Conservation (phyloP, 441 rosid genomes). For the Brassica balearica region DNA sequence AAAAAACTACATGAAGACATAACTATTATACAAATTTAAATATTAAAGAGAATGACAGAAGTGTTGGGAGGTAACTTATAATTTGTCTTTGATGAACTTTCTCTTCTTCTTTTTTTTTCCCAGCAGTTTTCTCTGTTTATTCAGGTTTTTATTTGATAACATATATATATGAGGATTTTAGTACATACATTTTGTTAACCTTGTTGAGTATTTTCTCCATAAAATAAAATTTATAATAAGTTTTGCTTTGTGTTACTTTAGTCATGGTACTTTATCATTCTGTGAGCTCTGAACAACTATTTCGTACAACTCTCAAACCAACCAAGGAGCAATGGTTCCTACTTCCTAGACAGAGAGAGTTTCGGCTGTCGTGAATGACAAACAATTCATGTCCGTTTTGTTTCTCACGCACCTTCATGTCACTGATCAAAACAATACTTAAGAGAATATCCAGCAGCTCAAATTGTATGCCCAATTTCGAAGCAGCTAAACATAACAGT, state of each 20-base stretch:
- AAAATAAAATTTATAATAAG: slow-evolving; percentile 9
- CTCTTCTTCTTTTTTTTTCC: neutral
- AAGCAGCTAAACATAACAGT: neutral
- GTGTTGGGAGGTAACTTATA: slow-evolving; percentile 31
- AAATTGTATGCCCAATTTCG: too few relatives aligned
- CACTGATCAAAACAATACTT: neutral
- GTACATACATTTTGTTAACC: slow-evolving; percentile 37
- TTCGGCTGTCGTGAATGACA: neutral
- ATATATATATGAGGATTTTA: slow-evolving; percentile 37
- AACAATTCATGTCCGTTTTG: neutral
- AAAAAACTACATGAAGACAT: too few relatives aligned
- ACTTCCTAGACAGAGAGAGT: neutral
- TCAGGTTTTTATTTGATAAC: slow-evolving; percentile 32
- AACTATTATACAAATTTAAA: too few relatives aligned
- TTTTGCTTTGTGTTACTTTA: neutral
- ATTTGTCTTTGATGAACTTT: slow-evolving; percentile 28
- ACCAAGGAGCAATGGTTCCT: neutral
- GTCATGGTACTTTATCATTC: neutral
- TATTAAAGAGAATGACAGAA: slow-evolving; percentile 12
- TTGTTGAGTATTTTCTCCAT: slow-evolving; percentile 36
- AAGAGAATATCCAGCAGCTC: neutral
- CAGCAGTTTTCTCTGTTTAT: slow-evolving; percentile 16
- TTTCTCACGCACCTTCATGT: neutral
- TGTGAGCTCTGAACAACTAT: neutral
- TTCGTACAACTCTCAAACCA: neutral